Conservation (phyloP, 169 alveolate genomes). For the Cryptosporidium felis region DNA sequence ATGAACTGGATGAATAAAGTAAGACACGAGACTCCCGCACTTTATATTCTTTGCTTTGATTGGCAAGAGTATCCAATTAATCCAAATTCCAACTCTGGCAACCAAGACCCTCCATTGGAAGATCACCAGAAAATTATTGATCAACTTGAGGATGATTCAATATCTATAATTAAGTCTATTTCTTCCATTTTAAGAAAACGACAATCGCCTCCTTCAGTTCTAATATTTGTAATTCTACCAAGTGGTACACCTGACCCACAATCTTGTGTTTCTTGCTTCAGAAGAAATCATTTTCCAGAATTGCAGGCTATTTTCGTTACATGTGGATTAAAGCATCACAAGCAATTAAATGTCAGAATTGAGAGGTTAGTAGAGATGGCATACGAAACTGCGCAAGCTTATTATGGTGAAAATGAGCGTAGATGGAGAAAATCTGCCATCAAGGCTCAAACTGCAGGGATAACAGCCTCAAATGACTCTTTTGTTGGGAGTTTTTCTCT, state of each 20-base stretch:
- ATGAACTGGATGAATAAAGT: slow-evolving; percentile 61
- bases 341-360: slow-evolving; percentile 44
- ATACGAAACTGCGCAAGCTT: slow-evolving; percentile 58
- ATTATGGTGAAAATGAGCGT: slow-evolving; percentile 57
- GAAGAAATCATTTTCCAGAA: slow-evolving; percentile 64
- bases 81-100: not conserved
- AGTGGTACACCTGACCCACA: slow-evolving; percentile 68
- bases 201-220: slow-evolving; percentile 68
- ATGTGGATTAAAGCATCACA: slow-evolving; percentile 59
- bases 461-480: slow-evolving; percentile 8
- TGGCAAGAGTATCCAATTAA: slow-evolving; percentile 61
- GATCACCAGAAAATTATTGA: not conserved
- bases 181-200: slow-evolving; percentile 20
- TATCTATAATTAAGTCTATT: slow-evolving; percentile 2
- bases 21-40: slow-evolving; percentile 65
- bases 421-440: slow-evolving; percentile 71
- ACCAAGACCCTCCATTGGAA: not conserved
- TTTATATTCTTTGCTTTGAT: slow-evolving; percentile 51
- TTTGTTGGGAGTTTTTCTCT: slow-evolving; percentile 4
- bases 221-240: slow-evolving; percentile 61
- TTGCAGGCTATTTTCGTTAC: slow-evolving; percentile 63
- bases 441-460: slow-evolving; percentile 60
- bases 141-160: slow-evolving; percentile 45
- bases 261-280: slow-evolving; percentile 53
- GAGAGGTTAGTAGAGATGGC: slow-evolving; percentile 69